A percentile compares a stretch with the other conserved stretches of the same genome.
phyloP scores from a whole-genome alignment of 2,329 filamentous ascomycete genomes.

The Exophiala calicioides region DNA sequence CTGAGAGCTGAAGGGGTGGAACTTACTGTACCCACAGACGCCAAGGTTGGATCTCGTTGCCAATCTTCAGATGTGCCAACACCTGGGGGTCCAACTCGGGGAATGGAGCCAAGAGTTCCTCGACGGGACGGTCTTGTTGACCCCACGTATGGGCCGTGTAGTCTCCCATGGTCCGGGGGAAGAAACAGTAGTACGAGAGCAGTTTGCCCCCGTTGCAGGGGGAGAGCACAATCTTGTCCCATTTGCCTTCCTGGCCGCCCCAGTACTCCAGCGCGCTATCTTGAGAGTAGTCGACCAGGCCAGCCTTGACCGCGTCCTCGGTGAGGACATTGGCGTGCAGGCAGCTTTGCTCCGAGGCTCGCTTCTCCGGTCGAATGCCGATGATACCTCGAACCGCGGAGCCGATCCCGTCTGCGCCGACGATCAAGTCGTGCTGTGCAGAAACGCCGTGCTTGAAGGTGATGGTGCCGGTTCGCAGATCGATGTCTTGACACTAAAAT shows the following conservation, averaged over 20 bases:
- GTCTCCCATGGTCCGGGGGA: conserved; percentile 61
- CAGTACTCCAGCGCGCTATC: conserved; percentile 68
- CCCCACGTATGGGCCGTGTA: conserved; percentile 64
- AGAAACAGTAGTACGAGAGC: conserved; percentile 71
- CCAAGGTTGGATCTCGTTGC: conserved; percentile 66
- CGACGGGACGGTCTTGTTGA: conserved; percentile 51
- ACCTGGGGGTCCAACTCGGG: conserved; percentile 62
- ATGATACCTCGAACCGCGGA: conserved; percentile 63
- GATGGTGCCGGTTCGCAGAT: conserved; percentile 53
- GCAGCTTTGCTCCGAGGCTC: conserved; percentile 62
- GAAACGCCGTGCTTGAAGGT: conserved; percentile 56
- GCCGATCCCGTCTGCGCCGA: conserved; percentile 69
- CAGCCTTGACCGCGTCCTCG: conserved; percentile 59
- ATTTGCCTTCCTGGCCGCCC: conserved; percentile 64
- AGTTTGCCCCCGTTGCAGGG: conserved; percentile 67
- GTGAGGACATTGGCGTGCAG: conserved; percentile 66
- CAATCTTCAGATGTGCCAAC: conserved; percentile 58
- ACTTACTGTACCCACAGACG: conserved; percentile 60
- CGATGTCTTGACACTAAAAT: conserved; percentile 53
- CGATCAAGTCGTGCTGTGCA: conserved; percentile 59
- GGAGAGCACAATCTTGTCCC: conserved; percentile 70
- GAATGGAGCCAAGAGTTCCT: conserved; percentile 63
- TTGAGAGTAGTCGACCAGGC: conserved; percentile 63
- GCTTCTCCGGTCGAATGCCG: conserved; percentile 62
- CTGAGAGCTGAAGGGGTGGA: background rate